phyloP scores from a whole-genome alignment of 1,284 basidiomycete species.

The Flammula alnicola region DNA sequence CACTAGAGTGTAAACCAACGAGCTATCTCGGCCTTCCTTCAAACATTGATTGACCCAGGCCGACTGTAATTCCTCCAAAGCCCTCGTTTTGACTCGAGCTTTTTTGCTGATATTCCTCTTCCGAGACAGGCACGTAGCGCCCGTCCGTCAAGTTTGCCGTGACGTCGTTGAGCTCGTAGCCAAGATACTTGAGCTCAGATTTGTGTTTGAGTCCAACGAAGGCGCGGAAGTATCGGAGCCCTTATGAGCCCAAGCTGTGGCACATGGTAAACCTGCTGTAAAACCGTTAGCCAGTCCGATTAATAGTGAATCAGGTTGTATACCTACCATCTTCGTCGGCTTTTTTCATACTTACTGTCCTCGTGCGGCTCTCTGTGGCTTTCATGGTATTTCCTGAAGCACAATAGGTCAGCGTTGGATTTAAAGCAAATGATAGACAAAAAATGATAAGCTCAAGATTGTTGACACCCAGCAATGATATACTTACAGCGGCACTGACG shows the following conservation, averaged over 20 bases:
- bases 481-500: no score
- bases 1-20: constrained; percentile 51
- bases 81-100: constrained; percentile 83
- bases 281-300: no score
- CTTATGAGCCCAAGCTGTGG: constrained; percentile 83
- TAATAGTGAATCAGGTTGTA: no score
- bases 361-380: constrained; percentile 71
- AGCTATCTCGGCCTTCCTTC: constrained; percentile 45
- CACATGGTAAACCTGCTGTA: constrained; percentile 77
- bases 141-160: constrained; percentile 48
- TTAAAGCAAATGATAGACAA: no score
- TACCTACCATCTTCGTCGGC: constrained; percentile 61
- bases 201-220: constrained; percentile 22
- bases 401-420: constrained; percentile 18
- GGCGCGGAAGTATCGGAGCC: constrained; percentile 34
- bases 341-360: constrained; percentile 42
- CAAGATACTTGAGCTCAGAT: constrained; percentile 7
- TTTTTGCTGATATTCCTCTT: constrained; percentile 89
- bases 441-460: no score
- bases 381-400: constrained; percentile 83
- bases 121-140: constrained; percentile 65
- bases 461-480: no score
- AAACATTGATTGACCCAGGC: constrained; percentile 67
- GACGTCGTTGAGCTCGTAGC: constrained; percentile 28
- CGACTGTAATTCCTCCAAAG: constrained; percentile 82